Evolutionary conservation across 1,139 yeast species (phyloP), one percentile per base, ranked within the genome.

Genomic region (Taphrina pruni): DNA sequence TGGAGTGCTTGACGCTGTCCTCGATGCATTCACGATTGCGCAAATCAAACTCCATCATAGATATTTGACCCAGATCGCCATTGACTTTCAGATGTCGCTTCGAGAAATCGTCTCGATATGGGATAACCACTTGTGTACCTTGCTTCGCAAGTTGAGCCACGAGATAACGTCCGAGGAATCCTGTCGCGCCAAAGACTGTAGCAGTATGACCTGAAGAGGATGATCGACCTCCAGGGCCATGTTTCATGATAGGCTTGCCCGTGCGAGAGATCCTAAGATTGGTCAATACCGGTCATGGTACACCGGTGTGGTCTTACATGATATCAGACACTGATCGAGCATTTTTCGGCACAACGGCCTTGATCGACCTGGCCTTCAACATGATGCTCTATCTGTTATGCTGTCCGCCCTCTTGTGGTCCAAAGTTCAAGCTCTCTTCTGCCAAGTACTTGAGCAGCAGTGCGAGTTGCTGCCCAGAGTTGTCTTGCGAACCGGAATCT

Each of bases 141-240:
- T 89, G 93, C 72, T 51, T 66, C 67, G 73, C 74, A 75, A 90
- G 81, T 76, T 88, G 89, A 56, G 94, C 82, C 17, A 86, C 84
- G 72, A 90, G 79, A 74, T 88, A 85, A 69, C 92, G 85, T 51
- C 97, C 97, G 72, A 90, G 81, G 78, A 88, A 87, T 0, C 97
- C 96, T 66, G 87, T 80, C 46, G 90, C 92, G 12, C 97, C 97
- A 76, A 90, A 90, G 2, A 90, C 94, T 6, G 97, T 90, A 39
- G 94, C 96, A 6, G 94, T 89, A 80, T 87, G 89, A 1, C 97
- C 97, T n/a, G 94, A 88, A 81, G 96, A 85, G 50, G 96, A 90
- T 9, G 96, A 88, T 72, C 83, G 77, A 54, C 97, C 96, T 58
- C 96, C 96, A 65, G 86, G 80, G 71, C 97, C 97, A 52, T 83